Base-by-base conservation (phyloP, 805 yeast genomes). In the Metschnikowia noctiluminum region DNA sequence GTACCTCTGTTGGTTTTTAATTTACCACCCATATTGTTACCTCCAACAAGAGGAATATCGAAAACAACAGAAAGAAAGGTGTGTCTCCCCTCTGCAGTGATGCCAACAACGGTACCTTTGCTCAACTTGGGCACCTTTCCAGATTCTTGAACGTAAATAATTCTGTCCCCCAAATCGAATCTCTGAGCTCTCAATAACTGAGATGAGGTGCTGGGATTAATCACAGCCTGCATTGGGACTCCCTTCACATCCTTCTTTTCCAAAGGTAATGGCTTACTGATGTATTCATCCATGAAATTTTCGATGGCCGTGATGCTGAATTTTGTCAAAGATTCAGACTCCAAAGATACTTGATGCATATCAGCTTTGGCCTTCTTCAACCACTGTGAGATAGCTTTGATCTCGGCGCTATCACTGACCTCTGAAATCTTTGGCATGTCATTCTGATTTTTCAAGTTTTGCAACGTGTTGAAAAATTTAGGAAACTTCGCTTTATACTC, bases 61-160 rank as follows among this genome's bases (percentile, higher is more conserved):
- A 92, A 94, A 35, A 94, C 66, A 44, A 94, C 84, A 54, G 87
- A 89, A 48, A 94, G 71, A 0, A 84, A 78, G 34, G 81, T 76
- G 56, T 83, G 80, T 34, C 81, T 76, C 38, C 88, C 89, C 37
- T 81, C 73, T 4, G 79, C 68, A 26, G 68, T 69, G 48, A 78
- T 72, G 8, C 87, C 85, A 43, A 88, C 85, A 46, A 94, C 96
- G 0, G 97, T 90, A 64, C 99, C 99, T 60, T 86, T 86, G 27
- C 88, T 78, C 62, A 86, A 89, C 48, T 84, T 68, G 28, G 97
- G 96, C 13, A 91, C 96, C 61, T 88, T 89, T 44, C 98, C 98
- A 26, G 87, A 82, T 58, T 84, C 87, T 58, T 86, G 85, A 21
- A 89, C 87, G 56, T 88, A 90, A 26, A 87, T 78, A 30, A 94